These are phyloP conservation scores for Umbelopsis sp. DNA, from an alignment of 192 early-diverging fungal genomes.

Conservation along the genomic window DNA sequence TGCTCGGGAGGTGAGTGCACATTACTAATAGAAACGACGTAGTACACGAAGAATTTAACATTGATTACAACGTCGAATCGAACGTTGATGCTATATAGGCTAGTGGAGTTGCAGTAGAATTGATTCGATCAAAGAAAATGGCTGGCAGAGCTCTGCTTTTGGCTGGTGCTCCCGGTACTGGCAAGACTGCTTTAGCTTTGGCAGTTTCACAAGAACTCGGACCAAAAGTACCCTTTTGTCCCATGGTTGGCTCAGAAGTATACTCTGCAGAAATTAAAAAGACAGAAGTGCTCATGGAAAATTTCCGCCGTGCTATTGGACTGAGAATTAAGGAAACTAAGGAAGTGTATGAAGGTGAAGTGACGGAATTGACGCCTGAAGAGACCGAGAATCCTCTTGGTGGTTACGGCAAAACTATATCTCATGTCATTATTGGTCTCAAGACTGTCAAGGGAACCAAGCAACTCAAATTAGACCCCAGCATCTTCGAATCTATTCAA, in stretches of 20 bases:
- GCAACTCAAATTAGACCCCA: constrained; percentile 95
- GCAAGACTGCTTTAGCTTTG: constrained; percentile 97
- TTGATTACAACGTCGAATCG: neutral
- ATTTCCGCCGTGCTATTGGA: constrained; percentile 95
- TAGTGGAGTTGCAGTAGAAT: constrained; percentile 90
- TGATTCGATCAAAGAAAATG: constrained; percentile 96
- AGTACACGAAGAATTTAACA: neutral
- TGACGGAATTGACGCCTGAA: constrained; percentile 95
- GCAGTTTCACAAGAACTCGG: constrained; percentile 97
- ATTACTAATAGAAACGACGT: neutral
- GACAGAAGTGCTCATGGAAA: constrained; percentile 99
- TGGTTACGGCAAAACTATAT: constrained; percentile 96
- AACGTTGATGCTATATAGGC: constrained; percentile 58
- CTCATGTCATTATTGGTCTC: constrained; percentile 94
- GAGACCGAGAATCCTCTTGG: constrained; percentile 98
- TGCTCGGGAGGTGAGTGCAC: constrained; percentile 81
- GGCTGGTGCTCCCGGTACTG: constrained; percentile 96
- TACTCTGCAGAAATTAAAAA: constrained; percentile 99
- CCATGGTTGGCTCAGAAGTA: constrained; percentile 98
- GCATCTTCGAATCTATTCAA: constrained; percentile 95
- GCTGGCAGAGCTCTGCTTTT: constrained; percentile 93
- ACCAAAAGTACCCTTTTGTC: constrained; percentile 98
- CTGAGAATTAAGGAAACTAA: constrained; percentile 98
- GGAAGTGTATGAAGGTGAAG: constrained; percentile 99
- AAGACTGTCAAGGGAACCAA: constrained; percentile 99